Conservation (phyloP, 257 asterid species). For the Rehmannia glutinosa region DNA sequence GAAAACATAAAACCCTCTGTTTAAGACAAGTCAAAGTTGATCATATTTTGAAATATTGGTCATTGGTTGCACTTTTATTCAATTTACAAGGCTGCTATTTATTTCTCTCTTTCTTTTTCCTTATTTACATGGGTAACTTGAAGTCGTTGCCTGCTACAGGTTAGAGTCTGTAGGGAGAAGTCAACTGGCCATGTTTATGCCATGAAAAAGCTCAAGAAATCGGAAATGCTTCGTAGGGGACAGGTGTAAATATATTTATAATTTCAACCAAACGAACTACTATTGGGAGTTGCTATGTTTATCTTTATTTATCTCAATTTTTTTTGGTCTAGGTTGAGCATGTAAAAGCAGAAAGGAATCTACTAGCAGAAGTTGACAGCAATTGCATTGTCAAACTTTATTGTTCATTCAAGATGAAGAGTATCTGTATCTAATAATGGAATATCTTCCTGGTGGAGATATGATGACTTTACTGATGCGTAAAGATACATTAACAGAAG, state of each 20-base stretch:
- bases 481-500: slow-evolving; percentile 86
- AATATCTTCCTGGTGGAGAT: slow-evolving; percentile 99
- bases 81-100: background rate
- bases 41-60: background rate
- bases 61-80: background rate
- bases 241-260: slow-evolving; percentile 53
- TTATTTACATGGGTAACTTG: background rate
- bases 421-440: slow-evolving; percentile 91
- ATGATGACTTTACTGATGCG: slow-evolving; percentile 99
- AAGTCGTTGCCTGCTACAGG: slow-evolving; percentile 39
- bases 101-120: slow-evolving; percentile 12
- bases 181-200: slow-evolving; percentile 86
- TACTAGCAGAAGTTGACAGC: slow-evolving; percentile 96
- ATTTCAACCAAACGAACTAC: slow-evolving; percentile 7
- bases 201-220: slow-evolving; percentile 96
- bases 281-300: slow-evolving; percentile 19
- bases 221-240: slow-evolving; percentile 99
- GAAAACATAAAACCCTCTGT: background rate
- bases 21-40: background rate
- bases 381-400: slow-evolving; percentile 92
- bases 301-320: slow-evolving; percentile 9
- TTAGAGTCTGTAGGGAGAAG: slow-evolving; percentile 89
- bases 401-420: slow-evolving; percentile 98
- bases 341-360: slow-evolving; percentile 94
- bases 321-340: slow-evolving; percentile 79